A percentile compares a stretch with the other conserved stretches of the same genome.
Conservation (phyloP, 495 filamentous ascomycete genomes). For the Neurospora pannonica region DNA sequence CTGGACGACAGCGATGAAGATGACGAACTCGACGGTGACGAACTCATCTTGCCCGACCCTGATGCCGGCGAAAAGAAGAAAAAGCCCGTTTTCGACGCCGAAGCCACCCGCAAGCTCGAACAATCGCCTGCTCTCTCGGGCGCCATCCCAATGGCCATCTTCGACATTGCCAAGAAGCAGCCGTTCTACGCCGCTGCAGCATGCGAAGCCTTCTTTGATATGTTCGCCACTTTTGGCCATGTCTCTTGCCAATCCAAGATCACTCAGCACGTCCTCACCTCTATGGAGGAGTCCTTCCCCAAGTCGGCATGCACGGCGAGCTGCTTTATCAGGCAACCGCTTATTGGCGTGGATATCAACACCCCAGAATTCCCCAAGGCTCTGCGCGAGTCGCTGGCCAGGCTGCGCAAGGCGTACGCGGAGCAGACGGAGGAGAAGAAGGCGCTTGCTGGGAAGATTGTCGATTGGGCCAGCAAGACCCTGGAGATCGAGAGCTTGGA, state of each 20-base stretch:
- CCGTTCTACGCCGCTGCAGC: constrained; percentile 53
- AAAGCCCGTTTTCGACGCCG: constrained; percentile 45
- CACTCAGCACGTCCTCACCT: constrained; percentile 64
- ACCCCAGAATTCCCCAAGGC: constrained; percentile 66
- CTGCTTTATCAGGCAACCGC: constrained; percentile 61
- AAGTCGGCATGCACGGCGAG: constrained; percentile 49
- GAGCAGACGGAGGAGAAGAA: constrained; percentile 32
- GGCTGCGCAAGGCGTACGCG: constrained; percentile 39
- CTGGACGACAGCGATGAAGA: constrained; percentile 34
- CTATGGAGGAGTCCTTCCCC: constrained; percentile 50
- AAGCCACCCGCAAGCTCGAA: constrained; percentile 48
- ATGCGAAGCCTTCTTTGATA: constrained; percentile 68
- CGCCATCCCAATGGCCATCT: constrained; percentile 86
- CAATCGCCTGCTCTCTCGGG: constrained; percentile 77
- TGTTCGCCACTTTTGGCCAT: constrained; percentile 58
- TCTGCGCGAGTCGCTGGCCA: constrained; percentile 52
- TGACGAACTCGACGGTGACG: constrained; percentile 31
- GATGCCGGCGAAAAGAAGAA: constrained; percentile 20
- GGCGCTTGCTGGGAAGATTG: constrained; percentile 45
- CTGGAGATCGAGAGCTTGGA: constrained; percentile 52
- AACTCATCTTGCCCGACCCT: constrained; percentile 33
- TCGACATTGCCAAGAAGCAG: constrained; percentile 76
- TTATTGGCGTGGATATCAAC: constrained; percentile 52
- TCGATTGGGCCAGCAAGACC: constrained; percentile 49
- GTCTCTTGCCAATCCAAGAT: constrained; percentile 57